Conservation (phyloP, 768 basidiomycete species). For the Pleurotus cornucopiae region DNA sequence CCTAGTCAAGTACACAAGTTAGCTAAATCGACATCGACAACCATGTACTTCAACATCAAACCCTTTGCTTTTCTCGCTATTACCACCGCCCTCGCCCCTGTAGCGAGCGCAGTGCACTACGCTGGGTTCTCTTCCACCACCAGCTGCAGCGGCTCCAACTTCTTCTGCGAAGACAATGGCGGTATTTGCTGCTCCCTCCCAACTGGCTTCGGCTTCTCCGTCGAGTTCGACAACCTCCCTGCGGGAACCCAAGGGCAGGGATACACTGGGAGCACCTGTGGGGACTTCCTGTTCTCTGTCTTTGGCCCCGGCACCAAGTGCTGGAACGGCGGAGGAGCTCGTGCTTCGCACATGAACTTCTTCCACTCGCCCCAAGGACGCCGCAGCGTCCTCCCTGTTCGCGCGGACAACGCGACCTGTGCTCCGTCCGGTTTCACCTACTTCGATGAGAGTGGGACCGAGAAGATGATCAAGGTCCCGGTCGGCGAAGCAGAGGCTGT, state of each 20-base stretch:
- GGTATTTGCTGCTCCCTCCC: constrained; percentile 2
- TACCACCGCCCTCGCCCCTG: background rate
- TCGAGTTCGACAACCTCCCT: constrained; percentile 2
- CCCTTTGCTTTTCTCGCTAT: background rate
- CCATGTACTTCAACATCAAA: constrained; percentile 2
- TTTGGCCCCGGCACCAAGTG: constrained; percentile 3
- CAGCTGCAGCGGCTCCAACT: constrained; percentile 1
- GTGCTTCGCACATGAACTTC: constrained; percentile 6
- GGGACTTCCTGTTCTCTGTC: constrained; percentile 5
- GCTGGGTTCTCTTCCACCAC: constrained; percentile 6
- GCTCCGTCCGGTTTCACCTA: background rate
- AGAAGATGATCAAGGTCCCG: constrained; percentile 4
- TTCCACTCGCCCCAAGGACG: constrained; percentile 2
- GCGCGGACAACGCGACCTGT: background rate
- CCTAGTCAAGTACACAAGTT: too few species aligned
- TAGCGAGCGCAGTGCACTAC: background rate
- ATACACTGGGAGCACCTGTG: constrained; percentile 5
- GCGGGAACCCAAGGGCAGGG: constrained; percentile 6
- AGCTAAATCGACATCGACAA: background rate
- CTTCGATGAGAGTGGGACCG: background rate
- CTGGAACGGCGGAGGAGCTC: constrained; percentile 8
- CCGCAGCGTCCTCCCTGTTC: background rate
- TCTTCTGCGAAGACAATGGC: constrained; percentile 6
- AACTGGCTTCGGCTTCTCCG: constrained; percentile 8
- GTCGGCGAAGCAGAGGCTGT: background rate